Conservation (phyloP, 2,329 filamentous ascomycete genomes). For the Westerdykella ornata region DNA sequence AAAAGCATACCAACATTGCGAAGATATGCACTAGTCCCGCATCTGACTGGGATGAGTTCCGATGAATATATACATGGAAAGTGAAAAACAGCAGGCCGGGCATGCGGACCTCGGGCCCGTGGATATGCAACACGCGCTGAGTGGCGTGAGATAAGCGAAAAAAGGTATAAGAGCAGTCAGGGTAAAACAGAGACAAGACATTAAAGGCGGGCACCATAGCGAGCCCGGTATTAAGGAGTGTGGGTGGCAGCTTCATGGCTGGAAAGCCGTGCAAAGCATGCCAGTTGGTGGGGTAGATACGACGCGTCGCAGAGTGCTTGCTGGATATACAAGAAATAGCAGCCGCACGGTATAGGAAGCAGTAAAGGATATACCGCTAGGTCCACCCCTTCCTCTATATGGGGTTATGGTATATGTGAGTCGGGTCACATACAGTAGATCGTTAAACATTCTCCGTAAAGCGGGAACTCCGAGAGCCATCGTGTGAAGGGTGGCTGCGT, state of each 20-base stretch:
- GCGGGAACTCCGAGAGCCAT: slow-evolving; percentile 42
- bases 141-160: slow-evolving; percentile 8
- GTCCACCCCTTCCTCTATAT: not conserved
- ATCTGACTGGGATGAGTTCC: not conserved
- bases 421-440: slow-evolving; percentile 2
- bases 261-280: slow-evolving; percentile 7
- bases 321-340: slow-evolving; percentile 15
- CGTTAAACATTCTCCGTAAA: slow-evolving; percentile 45
- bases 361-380: slow-evolving; percentile 6
- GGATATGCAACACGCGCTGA: slow-evolving; percentile 16
- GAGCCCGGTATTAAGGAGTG: slow-evolving; percentile 15
- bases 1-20: slow-evolving; percentile 8
- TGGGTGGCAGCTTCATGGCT: slow-evolving; percentile 6
- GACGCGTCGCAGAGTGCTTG: slow-evolving; percentile 16
- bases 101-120: not conserved
- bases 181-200: slow-evolving; percentile 12
- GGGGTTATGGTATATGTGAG: not conserved
- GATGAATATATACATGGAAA: slow-evolving; percentile 12
- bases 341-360: slow-evolving; percentile 21
- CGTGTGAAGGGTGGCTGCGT: slow-evolving; percentile 41
- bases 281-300: slow-evolving; percentile 2
- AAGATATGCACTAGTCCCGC: slow-evolving; percentile 13
- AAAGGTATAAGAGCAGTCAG: slow-evolving; percentile 4
- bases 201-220: slow-evolving; percentile 13
- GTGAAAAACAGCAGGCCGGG: slow-evolving; percentile 2